These are phyloP conservation scores for Yamadazyma sp. DNA, from an alignment of 1,139 yeast species.

Conservation along the genomic window DNA sequence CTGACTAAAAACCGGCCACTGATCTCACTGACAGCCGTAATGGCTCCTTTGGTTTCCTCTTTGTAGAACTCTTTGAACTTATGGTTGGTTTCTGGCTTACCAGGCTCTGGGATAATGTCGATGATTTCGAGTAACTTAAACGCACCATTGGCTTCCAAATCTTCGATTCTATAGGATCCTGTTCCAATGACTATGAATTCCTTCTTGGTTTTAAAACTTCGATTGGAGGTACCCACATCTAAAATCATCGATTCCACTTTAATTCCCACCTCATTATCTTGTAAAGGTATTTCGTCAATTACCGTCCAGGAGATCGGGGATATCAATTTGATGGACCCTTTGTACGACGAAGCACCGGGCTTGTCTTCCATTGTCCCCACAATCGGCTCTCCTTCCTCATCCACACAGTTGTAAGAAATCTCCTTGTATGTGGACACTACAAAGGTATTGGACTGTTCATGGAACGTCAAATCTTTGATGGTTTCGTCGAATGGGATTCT, in stretches of 20 bases:
- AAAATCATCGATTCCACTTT: conserved; percentile 59
- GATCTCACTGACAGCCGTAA: conserved; percentile 72
- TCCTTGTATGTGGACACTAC: conserved; percentile 63
- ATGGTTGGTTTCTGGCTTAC: conserved; percentile 78
- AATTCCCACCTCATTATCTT: conserved; percentile 66
- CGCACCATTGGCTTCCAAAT: conserved; percentile 76
- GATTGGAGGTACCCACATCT: conserved; percentile 47
- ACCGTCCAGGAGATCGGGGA: conserved; percentile 78
- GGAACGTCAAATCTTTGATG: conserved; percentile 70
- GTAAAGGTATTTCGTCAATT: conserved; percentile 67
- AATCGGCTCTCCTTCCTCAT: conserved; percentile 70
- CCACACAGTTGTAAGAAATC: conserved; percentile 64
- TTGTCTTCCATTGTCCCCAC: conserved; percentile 55
- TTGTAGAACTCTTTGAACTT: conserved; percentile 73
- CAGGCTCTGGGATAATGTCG: conserved; percentile 89
- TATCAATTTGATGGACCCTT: conserved; percentile 62
- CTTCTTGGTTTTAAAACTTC: conserved; percentile 55
- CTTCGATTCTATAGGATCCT: conserved; percentile 78
- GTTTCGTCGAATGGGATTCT: conserved; percentile 58
- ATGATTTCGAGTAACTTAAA: conserved; percentile 74
- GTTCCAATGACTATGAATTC: conserved; percentile 81
- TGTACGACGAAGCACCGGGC: conserved; percentile 53
- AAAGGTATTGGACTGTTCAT: conserved; percentile 65
- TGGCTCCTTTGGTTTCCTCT: conserved; percentile 85
- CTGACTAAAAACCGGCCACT: conserved; percentile 83